Percentiles rank a stretch among this genome's conserved stretches.
Conservation (phyloP, 805 yeast genomes). For the Kodamaea restingae region DNA sequence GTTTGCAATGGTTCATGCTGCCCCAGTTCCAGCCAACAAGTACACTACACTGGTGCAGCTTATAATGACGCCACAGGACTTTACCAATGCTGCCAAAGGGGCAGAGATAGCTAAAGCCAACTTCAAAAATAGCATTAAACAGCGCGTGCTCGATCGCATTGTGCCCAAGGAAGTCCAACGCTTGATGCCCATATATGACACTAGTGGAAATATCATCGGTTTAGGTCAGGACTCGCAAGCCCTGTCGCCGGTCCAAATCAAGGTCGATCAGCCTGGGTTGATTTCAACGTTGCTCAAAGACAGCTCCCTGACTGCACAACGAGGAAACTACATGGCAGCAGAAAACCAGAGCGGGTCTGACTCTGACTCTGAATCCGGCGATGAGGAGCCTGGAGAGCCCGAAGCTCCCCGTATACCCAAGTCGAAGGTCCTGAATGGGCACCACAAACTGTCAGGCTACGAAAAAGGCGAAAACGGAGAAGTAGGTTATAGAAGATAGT, state of each 20-base stretch:
- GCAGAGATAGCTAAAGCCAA: constrained; percentile 5
- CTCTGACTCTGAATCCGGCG: constrained; percentile 2
- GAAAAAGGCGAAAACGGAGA: constrained; percentile 1
- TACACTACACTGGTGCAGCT: constrained; percentile 9
- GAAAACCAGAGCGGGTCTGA: background rate
- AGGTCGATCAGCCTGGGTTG: constrained; percentile 6
- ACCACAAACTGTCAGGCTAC: background rate
- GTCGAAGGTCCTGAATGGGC: background rate
- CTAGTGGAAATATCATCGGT: constrained; percentile 8
- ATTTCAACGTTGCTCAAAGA: background rate
- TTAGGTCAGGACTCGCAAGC: background rate
- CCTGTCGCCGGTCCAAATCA: constrained; percentile 3
- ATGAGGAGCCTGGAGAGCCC: background rate
- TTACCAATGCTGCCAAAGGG: constrained; percentile 6
- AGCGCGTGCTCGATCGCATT: constrained; percentile 8
- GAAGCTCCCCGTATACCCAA: background rate
- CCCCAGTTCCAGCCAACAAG: constrained; percentile 5
- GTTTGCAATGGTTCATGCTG: background rate
- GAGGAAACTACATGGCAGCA: background rate
- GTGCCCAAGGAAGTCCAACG: constrained; percentile 10
- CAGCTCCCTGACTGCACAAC: no score
- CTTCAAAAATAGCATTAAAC: constrained; percentile 10
- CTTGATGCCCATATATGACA: constrained; percentile 7
- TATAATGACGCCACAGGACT: constrained; percentile 8
- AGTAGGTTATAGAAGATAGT: background rate